Conservation (phyloP, 768 basidiomycete species). For the Rossbeevera mucosa region DNA sequence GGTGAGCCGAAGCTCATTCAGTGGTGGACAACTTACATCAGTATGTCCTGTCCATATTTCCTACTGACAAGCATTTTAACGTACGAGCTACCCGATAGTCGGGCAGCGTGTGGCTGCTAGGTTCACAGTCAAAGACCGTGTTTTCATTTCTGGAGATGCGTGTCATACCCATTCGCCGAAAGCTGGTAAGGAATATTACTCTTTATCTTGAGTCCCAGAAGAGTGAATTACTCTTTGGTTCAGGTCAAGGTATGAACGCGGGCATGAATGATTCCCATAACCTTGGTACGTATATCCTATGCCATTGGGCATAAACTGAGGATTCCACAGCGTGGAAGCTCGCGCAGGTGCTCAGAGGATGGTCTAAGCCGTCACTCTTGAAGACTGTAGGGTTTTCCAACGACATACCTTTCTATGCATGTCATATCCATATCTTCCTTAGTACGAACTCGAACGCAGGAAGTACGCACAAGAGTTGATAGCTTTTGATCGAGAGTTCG, state of each 20-base stretch:
- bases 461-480: conserved; percentile 72
- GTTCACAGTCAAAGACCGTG: conserved; percentile 56
- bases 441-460: conserved; percentile 69
- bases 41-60: conserved; percentile 33
- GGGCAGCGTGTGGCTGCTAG: conserved; percentile 69
- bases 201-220: neutral
- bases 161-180: conserved; percentile 69
- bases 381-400: conserved; percentile 33
- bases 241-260: conserved; percentile 75
- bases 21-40: conserved; percentile 73
- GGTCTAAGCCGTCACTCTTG: conserved; percentile 35
- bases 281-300: conserved; percentile 37
- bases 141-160: conserved; percentile 76
- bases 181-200: conserved; percentile 39
- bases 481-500: conserved; percentile 61
- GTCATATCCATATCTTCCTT: neutral
- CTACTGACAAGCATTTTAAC: neutral
- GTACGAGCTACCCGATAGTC: conserved; percentile 35
- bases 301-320: conserved; percentile 46
- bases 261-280: conserved; percentile 76
- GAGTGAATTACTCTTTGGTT: neutral
- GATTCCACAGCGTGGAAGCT: conserved; percentile 42
- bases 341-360: conserved; percentile 40
- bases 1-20: conserved; percentile 45
- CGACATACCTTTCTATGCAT: neutral